Conservation (phyloP, 75 land plant genomes). For the Selaginella moellendorffii region DNA sequence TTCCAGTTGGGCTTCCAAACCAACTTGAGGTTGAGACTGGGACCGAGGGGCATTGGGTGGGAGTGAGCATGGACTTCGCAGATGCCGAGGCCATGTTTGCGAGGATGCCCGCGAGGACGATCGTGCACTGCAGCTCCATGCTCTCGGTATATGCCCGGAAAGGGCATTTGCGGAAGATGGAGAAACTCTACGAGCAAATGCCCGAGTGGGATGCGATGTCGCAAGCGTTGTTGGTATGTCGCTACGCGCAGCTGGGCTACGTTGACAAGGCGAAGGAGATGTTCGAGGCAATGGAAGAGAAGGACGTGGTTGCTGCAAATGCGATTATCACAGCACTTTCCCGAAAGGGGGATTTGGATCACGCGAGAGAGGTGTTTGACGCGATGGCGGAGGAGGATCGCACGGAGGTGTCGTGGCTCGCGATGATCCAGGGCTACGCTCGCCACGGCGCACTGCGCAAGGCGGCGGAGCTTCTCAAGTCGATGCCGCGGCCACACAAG, state of each 20-base stretch:
- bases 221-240: background rate
- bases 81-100: background rate
- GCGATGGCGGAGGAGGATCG: background rate
- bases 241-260: background rate
- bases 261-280: background rate
- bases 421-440: background rate
- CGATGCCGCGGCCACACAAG: background rate
- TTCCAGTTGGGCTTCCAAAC: no score
- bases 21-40: no score
- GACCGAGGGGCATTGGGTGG: no score
- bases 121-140: conserved; percentile 1
- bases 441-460: background rate
- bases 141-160: conserved; percentile 4
- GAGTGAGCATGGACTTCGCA: no score
- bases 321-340: background rate
- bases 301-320: background rate
- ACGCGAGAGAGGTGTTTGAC: background rate
- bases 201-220: background rate
- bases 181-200: background rate
- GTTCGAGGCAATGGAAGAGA: background rate
- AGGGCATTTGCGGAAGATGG: background rate
- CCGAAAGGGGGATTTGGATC: background rate
- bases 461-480: background rate
- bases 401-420: background rate
- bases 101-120: background rate